phyloP scores from a whole-genome alignment of 164 flowering plant genomes.

The Paratinospora sagittata region DNA sequence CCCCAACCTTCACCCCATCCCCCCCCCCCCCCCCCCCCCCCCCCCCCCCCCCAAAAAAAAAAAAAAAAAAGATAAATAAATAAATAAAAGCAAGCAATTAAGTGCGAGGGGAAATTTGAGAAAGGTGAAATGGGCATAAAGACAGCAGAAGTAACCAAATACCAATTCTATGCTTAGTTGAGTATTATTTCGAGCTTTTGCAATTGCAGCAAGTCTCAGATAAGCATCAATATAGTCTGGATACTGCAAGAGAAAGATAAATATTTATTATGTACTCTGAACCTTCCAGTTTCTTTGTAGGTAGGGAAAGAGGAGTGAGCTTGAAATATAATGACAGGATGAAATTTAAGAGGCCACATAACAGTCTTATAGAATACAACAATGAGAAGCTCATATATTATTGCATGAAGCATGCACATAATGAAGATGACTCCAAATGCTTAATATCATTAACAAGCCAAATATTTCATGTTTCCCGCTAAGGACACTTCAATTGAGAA shows the following conservation, averaged over 20 bases:
- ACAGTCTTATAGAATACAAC: not conserved
- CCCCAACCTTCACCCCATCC: slow-evolving; percentile 43
- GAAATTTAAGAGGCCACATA: too few species aligned
- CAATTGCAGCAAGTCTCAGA: slow-evolving; percentile 91
- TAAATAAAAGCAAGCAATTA: too few species aligned
- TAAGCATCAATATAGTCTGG: slow-evolving; percentile 88
- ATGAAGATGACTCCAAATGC: too few species aligned
- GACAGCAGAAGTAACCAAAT: slow-evolving; percentile 6
- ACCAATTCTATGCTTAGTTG: slow-evolving; percentile 88
- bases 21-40: too few species aligned
- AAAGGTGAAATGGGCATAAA: not conserved
- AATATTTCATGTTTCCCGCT: too few species aligned
- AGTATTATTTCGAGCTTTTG: slow-evolving; percentile 80
- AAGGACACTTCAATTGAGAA: too few species aligned
- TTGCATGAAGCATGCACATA: too few species aligned
- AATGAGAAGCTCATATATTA: not conserved
- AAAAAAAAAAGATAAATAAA: not conserved
- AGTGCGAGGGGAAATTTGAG: not conserved
- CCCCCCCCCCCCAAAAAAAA: not conserved
- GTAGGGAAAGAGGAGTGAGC: too few species aligned
- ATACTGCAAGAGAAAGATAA: slow-evolving; percentile 40
- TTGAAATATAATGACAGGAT: too few species aligned
- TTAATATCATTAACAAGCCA: too few species aligned
- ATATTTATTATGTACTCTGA: not conserved
- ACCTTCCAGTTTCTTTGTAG: too few species aligned